These are phyloP conservation scores for Claviceps pusilla DNA, from an alignment of 2,329 filamentous ascomycete genomes.

Conservation along the genomic window DNA sequence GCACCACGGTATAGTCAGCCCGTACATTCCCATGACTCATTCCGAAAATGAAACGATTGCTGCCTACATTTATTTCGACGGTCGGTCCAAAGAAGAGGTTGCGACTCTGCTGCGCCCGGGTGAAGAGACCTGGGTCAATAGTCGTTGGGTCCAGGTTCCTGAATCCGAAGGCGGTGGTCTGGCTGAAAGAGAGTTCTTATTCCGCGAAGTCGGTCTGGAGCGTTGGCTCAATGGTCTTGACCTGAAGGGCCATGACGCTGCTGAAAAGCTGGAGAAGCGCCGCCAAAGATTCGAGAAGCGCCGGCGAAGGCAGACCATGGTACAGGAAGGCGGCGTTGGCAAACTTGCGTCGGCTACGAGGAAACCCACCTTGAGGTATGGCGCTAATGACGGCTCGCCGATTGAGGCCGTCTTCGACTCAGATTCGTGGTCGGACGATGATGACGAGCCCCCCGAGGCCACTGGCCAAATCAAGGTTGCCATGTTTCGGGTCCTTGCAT, in stretches of 20 bases:
- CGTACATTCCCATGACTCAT: conserved; percentile 83
- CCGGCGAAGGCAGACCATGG: conserved; percentile 46
- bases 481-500: conserved; percentile 86
- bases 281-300: conserved; percentile 62
- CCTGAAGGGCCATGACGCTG: conserved; percentile 81
- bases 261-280: conserved; percentile 78
- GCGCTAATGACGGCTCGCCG: conserved; percentile 57
- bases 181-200: conserved; percentile 90
- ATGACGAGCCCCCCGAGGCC: conserved; percentile 83
- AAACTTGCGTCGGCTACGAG: conserved; percentile 23
- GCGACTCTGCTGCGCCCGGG: conserved; percentile 82
- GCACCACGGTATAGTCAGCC: conserved; percentile 46
- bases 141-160: conserved; percentile 89
- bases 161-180: conserved; percentile 83
- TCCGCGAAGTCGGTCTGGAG: conserved; percentile 90
- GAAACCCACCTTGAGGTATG: conserved; percentile 59
- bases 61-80: conserved; percentile 98
- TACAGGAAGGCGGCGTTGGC: conserved; percentile 18
- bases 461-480: conserved; percentile 97
- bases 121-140: conserved; percentile 98
- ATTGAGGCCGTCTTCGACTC: conserved; percentile 56
- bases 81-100: conserved; percentile 87
- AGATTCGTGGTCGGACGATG: conserved; percentile 61
- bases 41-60: conserved; percentile 95
- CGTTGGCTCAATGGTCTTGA: conserved; percentile 93